These are phyloP conservation scores for Vishniacozyma victoriae DNA, from an alignment of 768 basidiomycete genomes.

Conservation along the genomic window DNA sequence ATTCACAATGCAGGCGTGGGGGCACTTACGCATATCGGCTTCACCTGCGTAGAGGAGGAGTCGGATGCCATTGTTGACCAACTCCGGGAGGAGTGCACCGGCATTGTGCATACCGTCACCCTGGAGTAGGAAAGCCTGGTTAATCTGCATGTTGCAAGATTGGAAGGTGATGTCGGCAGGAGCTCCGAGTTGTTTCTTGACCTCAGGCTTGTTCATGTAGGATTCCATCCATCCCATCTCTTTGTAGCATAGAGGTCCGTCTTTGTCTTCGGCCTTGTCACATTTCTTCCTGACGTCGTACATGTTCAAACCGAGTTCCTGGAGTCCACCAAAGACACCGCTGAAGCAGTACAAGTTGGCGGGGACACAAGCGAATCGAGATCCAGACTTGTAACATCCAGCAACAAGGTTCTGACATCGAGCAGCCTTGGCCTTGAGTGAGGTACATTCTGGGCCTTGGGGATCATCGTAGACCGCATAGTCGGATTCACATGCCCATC, in stretches of 20 bases:
- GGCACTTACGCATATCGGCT: slow-evolving; percentile 39
- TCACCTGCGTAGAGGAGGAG: slow-evolving; percentile 78
- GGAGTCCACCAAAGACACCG: slow-evolving; percentile 30
- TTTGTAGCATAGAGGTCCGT: slow-evolving; percentile 48
- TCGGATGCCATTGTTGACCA: slow-evolving; percentile 75
- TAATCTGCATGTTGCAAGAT: slow-evolving; percentile 57
- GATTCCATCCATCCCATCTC: slow-evolving; percentile 82
- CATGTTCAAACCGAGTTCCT: slow-evolving; percentile 62
- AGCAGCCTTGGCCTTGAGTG: slow-evolving; percentile 61
- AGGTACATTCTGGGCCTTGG: slow-evolving; percentile 60
- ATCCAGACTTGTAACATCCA: slow-evolving; percentile 53
- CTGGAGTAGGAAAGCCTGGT: slow-evolving; percentile 68
- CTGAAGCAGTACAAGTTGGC: slow-evolving; percentile 71
- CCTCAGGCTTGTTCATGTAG: slow-evolving; percentile 71
- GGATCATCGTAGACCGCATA: slow-evolving; percentile 56
- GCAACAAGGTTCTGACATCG: slow-evolving; percentile 69
- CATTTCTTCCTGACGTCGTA: slow-evolving; percentile 67
- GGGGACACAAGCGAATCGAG: slow-evolving; percentile 54
- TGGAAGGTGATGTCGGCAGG: slow-evolving; percentile 42
- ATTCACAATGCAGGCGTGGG: not conserved
- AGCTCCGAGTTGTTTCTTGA: slow-evolving; percentile 65
- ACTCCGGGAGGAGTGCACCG: slow-evolving; percentile 67
- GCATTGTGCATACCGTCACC: slow-evolving; percentile 85
- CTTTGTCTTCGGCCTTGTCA: slow-evolving; percentile 61
- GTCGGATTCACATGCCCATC: slow-evolving; percentile 36